A percentile compares a stretch with the other conserved stretches of the same genome.
Conservation (phyloP, 306 rosid genomes). For the Coriaria nepalensis region DNA sequence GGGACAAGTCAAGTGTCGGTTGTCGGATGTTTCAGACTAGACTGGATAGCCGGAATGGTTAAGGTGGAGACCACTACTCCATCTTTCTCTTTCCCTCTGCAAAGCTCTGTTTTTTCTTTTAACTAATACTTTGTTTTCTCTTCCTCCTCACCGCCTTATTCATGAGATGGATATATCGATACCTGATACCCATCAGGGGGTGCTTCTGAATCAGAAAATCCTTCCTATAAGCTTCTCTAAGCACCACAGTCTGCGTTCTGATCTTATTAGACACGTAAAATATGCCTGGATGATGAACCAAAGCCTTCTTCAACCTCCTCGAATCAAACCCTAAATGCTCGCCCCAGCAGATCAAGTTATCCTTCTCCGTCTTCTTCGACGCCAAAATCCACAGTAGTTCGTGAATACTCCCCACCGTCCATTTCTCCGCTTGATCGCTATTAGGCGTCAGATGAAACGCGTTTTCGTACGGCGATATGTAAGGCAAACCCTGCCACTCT, state of each 20-base stretch:
- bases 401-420: slow-evolving; percentile 70
- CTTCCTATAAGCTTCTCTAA: slow-evolving; percentile 67
- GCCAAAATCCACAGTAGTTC: slow-evolving; percentile 65
- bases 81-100: too few species aligned
- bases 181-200: slow-evolving; percentile 57
- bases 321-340: slow-evolving; percentile 63
- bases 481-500: slow-evolving; percentile 74
- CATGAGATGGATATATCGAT: slow-evolving; percentile 60
- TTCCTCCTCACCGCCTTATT: slow-evolving; percentile 21
- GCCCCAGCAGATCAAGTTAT: slow-evolving; percentile 35
- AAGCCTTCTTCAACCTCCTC: slow-evolving; percentile 48
- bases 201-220: slow-evolving; percentile 55
- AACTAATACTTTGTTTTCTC: too few species aligned
- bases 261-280: slow-evolving; percentile 70
- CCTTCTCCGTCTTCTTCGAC: slow-evolving; percentile 66
- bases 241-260: slow-evolving; percentile 66
- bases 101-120: too few species aligned
- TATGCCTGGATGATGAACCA: slow-evolving; percentile 75
- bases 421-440: slow-evolving; percentile 70
- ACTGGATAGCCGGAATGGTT: too few species aligned
- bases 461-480: slow-evolving; percentile 68
- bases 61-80: too few species aligned
- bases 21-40: too few species aligned
- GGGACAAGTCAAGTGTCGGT: too few species aligned
- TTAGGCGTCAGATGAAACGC: slow-evolving; percentile 49